A percentile compares a stretch with the other conserved stretches of the same genome.
phyloP scores from a whole-genome alignment of 1,284 basidiomycete species.

The Cryptococcus depauperatus region DNA sequence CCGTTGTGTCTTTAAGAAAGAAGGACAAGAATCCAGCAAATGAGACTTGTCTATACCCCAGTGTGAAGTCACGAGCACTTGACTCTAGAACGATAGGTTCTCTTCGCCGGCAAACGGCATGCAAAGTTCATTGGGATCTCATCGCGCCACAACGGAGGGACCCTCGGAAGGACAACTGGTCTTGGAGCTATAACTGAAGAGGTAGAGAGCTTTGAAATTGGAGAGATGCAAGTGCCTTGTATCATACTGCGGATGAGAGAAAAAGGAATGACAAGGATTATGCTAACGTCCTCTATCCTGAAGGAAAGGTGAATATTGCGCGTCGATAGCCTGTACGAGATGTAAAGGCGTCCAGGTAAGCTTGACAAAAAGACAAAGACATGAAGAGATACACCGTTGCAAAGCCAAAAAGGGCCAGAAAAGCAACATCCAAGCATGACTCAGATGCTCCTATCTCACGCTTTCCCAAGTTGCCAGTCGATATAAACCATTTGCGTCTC shows the following conservation, averaged over 20 bases:
- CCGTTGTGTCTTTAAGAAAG: neutral
- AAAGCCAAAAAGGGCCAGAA: too few species aligned
- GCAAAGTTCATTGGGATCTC: neutral
- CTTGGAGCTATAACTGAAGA: neutral
- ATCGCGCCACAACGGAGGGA: neutral
- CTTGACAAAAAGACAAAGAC: neutral
- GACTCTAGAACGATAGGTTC: constrained; percentile 20
- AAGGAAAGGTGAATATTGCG: constrained; percentile 2
- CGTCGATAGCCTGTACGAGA: neutral
- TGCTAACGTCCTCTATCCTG: constrained; percentile 5
- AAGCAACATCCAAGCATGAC: too few species aligned
- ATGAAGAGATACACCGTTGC: too few species aligned
- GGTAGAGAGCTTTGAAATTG: neutral
- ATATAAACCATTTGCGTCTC: too few species aligned
- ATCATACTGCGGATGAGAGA: neutral
- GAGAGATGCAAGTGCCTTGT: neutral
- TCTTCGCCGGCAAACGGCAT: constrained; percentile 16
- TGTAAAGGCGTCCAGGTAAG: neutral
- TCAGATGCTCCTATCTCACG: too few species aligned
- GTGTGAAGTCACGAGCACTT: constrained; percentile 30
- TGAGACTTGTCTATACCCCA: constrained; percentile 6
- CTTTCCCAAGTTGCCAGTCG: too few species aligned
- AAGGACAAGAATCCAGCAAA: neutral
- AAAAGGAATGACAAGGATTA: neutral
- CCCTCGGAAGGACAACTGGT: neutral